Percentiles rank a stretch among this genome's conserved stretches.
Evolutionary conservation across 1,284 basidiomycete genomes (phyloP).

Genomic region (Malassezia psittaci): DNA sequence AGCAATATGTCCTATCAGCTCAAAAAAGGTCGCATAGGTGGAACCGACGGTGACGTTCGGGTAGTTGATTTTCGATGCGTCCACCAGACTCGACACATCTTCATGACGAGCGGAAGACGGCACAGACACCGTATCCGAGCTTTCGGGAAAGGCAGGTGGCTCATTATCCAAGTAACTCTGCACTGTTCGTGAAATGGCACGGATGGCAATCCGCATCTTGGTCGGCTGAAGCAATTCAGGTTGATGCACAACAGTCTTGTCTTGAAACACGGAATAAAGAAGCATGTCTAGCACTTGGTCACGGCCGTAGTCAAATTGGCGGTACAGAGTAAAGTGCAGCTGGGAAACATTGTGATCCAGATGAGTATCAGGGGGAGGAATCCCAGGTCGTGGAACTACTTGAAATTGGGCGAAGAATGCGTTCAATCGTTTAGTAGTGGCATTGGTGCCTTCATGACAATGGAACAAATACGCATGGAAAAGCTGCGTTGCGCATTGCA

Average conservation of each 20-base stretch:
- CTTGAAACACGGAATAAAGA: slow-evolving; percentile 29
- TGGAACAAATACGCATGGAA: slow-evolving; percentile 91
- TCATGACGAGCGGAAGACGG: slow-evolving; percentile 57
- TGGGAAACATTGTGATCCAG: slow-evolving; percentile 69
- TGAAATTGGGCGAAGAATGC: slow-evolving; percentile 68
- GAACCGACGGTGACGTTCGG: slow-evolving; percentile 57
- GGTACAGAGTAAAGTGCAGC: slow-evolving; percentile 69
- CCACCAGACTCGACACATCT: slow-evolving; percentile 53
- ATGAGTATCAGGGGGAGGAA: slow-evolving; percentile 65
- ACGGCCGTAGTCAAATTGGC: slow-evolving; percentile 74
- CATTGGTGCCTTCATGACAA: slow-evolving; percentile 71
- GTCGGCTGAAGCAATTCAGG: slow-evolving; percentile 32
- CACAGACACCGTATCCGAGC: background rate
- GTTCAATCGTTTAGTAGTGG: slow-evolving; percentile 68
- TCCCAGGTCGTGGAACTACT: slow-evolving; percentile 58
- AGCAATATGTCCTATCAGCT: slow-evolving; percentile 59
- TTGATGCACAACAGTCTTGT: slow-evolving; percentile 34
- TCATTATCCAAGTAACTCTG: slow-evolving; percentile 62
- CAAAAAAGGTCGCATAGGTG: slow-evolving; percentile 62
- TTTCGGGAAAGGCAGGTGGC: slow-evolving; percentile 62
- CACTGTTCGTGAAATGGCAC: slow-evolving; percentile 67
- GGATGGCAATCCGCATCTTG: slow-evolving; percentile 63
- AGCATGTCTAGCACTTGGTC: slow-evolving; percentile 59
- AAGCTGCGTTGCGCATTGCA: slow-evolving; percentile 73
- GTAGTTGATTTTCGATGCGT: slow-evolving; percentile 54